Conservation (phyloP, 2,329 filamentous ascomycete genomes). For the Colletotrichum chrysophilum region DNA sequence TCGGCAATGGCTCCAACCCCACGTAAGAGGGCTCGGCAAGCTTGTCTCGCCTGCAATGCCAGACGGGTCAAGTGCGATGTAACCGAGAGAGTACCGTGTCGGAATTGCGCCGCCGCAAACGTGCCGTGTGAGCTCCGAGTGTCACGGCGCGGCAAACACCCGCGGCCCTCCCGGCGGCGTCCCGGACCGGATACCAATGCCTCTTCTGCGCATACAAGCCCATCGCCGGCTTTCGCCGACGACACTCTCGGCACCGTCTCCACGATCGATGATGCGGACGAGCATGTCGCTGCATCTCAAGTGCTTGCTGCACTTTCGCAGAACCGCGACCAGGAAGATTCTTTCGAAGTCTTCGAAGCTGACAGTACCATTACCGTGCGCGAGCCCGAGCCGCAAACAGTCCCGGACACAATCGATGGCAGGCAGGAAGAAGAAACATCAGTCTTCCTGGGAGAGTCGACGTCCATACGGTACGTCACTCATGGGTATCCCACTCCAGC, state of each 20-base stretch:
- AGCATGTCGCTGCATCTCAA: not conserved
- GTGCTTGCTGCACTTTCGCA: not conserved
- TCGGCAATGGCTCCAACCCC: not conserved
- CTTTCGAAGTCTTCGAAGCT: not conserved
- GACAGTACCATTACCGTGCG: not conserved
- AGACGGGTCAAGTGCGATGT: conserved; percentile 41
- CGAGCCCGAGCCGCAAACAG: not conserved
- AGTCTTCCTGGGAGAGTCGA: not conserved
- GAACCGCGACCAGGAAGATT: not conserved
- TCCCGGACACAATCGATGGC: not conserved
- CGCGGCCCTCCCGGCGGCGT: conserved; percentile 12
- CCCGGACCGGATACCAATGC: not conserved
- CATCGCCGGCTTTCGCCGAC: not conserved
- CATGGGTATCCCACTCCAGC: not conserved
- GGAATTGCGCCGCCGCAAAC: conserved; percentile 32
- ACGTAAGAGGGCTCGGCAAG: conserved; percentile 37
- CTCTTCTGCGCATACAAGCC: not conserved
- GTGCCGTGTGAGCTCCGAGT: conserved; percentile 35
- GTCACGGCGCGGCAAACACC: conserved; percentile 37
- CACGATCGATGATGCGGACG: not conserved
- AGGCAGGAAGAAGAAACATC: not conserved
- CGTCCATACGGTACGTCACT: not conserved
- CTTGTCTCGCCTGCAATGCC: conserved; percentile 38
- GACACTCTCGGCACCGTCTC: not conserved
- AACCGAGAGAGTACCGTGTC: conserved; percentile 36